Evolutionary conservation across 2,329 filamentous ascomycete genomes (phyloP).

Genomic region (Neophaeococcomyces mojaviensis): DNA sequence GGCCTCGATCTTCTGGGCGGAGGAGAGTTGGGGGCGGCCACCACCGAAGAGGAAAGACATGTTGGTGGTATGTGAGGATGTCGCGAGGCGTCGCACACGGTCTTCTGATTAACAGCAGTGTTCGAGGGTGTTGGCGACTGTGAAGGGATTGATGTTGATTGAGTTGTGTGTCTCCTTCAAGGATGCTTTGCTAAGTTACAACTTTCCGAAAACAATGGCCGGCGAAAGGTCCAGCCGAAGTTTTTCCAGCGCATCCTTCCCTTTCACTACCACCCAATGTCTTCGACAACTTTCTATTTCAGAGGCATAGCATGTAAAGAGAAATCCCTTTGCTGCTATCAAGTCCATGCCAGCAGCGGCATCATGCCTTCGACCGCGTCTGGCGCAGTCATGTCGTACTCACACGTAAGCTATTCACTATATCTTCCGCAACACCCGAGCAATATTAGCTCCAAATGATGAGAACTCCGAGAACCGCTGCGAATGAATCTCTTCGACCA

Average conservation of each 20-base stretch:
- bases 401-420: conserved; percentile 29
- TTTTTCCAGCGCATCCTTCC: no score
- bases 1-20: conserved; percentile 92
- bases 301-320: neutral
- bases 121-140: no score
- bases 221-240: no score
- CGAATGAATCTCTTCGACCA: conserved; percentile 48
- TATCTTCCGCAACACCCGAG: neutral
- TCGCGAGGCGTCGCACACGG: neutral
- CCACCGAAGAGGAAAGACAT: conserved; percentile 70
- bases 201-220: no score
- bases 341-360: conserved; percentile 6
- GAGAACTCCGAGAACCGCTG: conserved; percentile 56
- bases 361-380: conserved; percentile 7
- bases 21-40: conserved; percentile 72
- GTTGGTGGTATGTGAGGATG: conserved; percentile 25
- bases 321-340: neutral
- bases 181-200: no score
- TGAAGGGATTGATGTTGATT: no score
- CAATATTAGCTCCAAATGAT: conserved; percentile 30
- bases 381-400: neutral
- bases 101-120: neutral
- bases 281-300: neutral
- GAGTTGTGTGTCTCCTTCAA: no score
- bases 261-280: no score